Evolutionary conservation across 2,329 filamentous ascomycete species (phyloP).

Genomic region (Geosmithia morbida): DNA sequence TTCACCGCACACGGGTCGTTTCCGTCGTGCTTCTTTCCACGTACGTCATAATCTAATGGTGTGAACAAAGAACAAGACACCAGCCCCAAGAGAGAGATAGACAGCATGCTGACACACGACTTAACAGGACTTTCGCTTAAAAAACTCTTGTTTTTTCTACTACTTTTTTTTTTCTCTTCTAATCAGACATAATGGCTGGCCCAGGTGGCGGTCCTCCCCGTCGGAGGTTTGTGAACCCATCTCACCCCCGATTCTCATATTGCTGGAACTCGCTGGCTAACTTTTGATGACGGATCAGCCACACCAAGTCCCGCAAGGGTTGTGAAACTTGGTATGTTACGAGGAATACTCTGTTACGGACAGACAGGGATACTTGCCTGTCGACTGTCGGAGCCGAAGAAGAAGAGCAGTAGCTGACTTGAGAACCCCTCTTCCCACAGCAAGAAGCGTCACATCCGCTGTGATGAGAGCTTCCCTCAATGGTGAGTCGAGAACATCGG

Average conservation of each 20-base stretch:
- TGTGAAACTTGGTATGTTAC: constrained; percentile 70
- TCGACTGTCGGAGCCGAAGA: not conserved
- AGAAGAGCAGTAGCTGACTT: not conserved
- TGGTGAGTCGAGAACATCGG: constrained; percentile 46
- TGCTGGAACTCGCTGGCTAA: not conserved
- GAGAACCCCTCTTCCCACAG: constrained; percentile 11
- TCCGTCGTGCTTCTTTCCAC: not conserved
- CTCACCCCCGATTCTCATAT: constrained; percentile 6
- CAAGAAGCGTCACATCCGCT: constrained; percentile 93
- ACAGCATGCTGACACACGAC: not conserved
- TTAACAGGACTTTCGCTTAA: constrained; percentile 13
- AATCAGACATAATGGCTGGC: constrained; percentile 58
- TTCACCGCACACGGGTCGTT: not conserved
- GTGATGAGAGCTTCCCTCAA: constrained; percentile 95
- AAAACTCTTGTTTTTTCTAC: constrained; percentile 14
- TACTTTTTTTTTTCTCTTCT: constrained; percentile 14
- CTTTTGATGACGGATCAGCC: constrained; percentile 28
- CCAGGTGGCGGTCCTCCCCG: constrained; percentile 86
- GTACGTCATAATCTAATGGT: too few relatives aligned
- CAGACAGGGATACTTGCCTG: too few relatives aligned
- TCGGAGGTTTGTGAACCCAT: constrained; percentile 28
- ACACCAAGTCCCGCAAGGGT: constrained; percentile 97
- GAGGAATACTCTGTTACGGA: too few relatives aligned
- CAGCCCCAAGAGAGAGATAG: too few relatives aligned
- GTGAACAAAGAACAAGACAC: too few relatives aligned